Evolutionary conservation across 768 basidiomycete genomes (phyloP), one percentile per base, ranked within the genome.

Genomic region (Austroboletus festivus): DNA sequence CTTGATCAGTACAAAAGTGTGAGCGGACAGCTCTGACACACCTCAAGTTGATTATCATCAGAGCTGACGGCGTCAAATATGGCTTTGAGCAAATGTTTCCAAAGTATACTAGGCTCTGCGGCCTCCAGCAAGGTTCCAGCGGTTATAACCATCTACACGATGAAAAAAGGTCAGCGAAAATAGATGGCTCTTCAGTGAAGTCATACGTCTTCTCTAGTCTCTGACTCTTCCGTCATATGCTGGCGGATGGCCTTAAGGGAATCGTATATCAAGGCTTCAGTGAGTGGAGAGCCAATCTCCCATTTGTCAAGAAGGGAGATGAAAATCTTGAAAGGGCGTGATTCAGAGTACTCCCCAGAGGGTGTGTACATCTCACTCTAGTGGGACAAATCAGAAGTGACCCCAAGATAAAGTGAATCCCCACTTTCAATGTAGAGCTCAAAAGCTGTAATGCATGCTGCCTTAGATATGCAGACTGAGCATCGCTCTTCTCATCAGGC

Each of bases 221-320:
- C 82, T 15, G 74, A 67, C 35, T 78, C 72, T 7, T 75, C 70
- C 30, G 80, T 72, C 38, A 82, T 65, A 16, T 81, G 71, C 16
- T 71, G 61, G 63, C 80, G 81, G 42, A 96, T 72, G 2, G 89
- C 82, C 44, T 76, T 82, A 59, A 97, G 82, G 0, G 89, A 77
- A 56, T 95, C 89, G 56, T 88, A 81, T 11, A 89, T 80, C 44
- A 97, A 70, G 6, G 73, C 74, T 34, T 92, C 86, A 0, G 93
- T 93, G 22, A 99, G 67, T 0, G 79, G 75, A 8, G 79, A 80
- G 5, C 95, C 95, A 38, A 98, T 86, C 65, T 98, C 96, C 89
- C 92, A 97, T 66, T 96, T 96, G 67, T 99, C 96, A 55, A 97
- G 72, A 16, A 98, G 68, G 1, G 93, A 94, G 20, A 98, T 85